phyloP scores from a whole-genome alignment of 1,284 basidiomycete genomes.

The Schizophyllum amplum region DNA sequence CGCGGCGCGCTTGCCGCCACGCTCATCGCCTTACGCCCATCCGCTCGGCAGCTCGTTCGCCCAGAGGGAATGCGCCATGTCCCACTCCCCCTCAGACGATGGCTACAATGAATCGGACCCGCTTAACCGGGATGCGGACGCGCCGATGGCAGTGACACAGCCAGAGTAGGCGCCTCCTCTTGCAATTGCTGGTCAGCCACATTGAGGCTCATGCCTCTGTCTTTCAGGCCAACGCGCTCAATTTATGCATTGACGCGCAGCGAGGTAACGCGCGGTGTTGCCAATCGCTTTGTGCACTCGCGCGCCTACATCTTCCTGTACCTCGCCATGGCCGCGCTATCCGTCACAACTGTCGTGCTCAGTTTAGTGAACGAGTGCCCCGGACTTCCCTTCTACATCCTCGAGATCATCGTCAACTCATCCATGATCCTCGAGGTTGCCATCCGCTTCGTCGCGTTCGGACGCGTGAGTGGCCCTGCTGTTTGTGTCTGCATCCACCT shows the following conservation, averaged over 20 bases:
- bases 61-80: neutral
- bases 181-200: neutral
- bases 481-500: conserved; percentile 1
- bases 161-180: conserved; percentile 16
- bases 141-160: conserved; percentile 13
- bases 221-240: conserved; percentile 56
- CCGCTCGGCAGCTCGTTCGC: too few relatives aligned
- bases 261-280: conserved; percentile 73
- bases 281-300: conserved; percentile 82
- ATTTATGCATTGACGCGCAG: conserved; percentile 74
- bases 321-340: conserved; percentile 82
- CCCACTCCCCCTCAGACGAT: conserved; percentile 1
- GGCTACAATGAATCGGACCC: conserved; percentile 22
- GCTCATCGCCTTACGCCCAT: conserved; percentile 11
- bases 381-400: conserved; percentile 75
- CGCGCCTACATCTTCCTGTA: conserved; percentile 79
- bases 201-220: conserved; percentile 2
- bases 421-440: conserved; percentile 90
- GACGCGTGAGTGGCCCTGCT: conserved; percentile 51
- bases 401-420: conserved; percentile 86
- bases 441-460: conserved; percentile 85
- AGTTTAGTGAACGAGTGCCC: conserved; percentile 77
- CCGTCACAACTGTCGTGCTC: conserved; percentile 85
- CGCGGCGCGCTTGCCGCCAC: conserved; percentile 1
- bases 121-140: conserved; percentile 22